phyloP scores from a whole-genome alignment of 2,329 filamentous ascomycete species.

The Alternaria sp. region DNA sequence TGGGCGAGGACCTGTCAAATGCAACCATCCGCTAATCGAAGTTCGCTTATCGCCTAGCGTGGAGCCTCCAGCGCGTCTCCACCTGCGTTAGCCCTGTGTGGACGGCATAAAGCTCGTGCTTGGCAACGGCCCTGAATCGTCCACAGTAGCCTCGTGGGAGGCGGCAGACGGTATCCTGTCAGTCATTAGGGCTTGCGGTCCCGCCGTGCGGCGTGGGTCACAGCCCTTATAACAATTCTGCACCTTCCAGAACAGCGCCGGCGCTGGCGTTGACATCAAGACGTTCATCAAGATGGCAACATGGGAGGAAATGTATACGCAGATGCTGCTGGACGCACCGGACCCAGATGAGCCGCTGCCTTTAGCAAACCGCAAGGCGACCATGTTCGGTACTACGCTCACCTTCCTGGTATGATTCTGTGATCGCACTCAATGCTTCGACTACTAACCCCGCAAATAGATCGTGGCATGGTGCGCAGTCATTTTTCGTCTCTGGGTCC shows the following conservation, averaged over 20 bases:
- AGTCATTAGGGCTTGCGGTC: conserved; percentile 12
- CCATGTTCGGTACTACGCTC: conserved; percentile 36
- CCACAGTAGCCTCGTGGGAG: conserved; percentile 3
- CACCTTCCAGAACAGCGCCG: conserved; percentile 8
- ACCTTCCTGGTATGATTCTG: conserved; percentile 35
- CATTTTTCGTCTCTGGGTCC: conserved; percentile 38
- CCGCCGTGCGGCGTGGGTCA: conserved; percentile 1
- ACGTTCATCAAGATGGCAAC: conserved; percentile 20
- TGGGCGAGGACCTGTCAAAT: conserved; percentile 15
- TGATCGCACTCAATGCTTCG: neutral
- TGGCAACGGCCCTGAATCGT: conserved; percentile 16
- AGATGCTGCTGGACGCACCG: conserved; percentile 34
- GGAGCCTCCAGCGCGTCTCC: conserved; percentile 2
- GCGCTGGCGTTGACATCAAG: conserved; percentile 7
- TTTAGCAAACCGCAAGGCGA: conserved; percentile 35
- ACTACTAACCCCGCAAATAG: conserved; percentile 25
- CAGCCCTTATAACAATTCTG: conserved; percentile 4
- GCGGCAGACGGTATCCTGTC: conserved; percentile 4
- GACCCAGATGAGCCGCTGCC: conserved; percentile 39
- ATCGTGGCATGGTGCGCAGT: conserved; percentile 40
- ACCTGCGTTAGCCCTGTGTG: conserved; percentile 9
- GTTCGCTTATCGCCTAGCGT: conserved; percentile 9
- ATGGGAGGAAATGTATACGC: conserved; percentile 27
- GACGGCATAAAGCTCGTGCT: conserved; percentile 9
- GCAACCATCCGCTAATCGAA: conserved; percentile 8